phyloP scores from a whole-genome alignment of 2,329 filamentous ascomycete species.

The Sclerotinia glacialis region DNA sequence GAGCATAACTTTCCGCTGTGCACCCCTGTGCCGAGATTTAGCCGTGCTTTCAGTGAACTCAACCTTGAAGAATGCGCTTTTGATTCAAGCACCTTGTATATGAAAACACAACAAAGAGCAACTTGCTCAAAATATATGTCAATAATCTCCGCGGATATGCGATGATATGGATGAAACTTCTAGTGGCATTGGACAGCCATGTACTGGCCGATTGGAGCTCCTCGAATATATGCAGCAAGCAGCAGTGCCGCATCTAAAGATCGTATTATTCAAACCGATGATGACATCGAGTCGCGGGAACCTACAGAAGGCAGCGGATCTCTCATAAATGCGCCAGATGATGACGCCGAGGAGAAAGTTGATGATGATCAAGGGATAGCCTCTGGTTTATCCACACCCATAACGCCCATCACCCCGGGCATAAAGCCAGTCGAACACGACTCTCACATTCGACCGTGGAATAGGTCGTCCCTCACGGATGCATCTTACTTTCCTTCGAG shows the following conservation, averaged over 20 bases:
- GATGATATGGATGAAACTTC: slow-evolving; percentile 39
- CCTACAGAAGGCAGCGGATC: slow-evolving; percentile 41
- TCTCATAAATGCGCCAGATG: slow-evolving; percentile 34
- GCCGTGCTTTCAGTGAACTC: slow-evolving; percentile 4
- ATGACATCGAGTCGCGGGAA: slow-evolving; percentile 52
- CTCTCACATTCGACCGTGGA: slow-evolving; percentile 36
- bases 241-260: slow-evolving; percentile 56
- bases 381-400: slow-evolving; percentile 45
- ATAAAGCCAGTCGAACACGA: slow-evolving; percentile 60
- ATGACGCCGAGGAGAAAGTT: slow-evolving; percentile 30
- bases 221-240: slow-evolving; percentile 76
- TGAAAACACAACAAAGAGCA: slow-evolving; percentile 21
- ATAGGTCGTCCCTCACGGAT: slow-evolving; percentile 26
- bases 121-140: slow-evolving; percentile 24
- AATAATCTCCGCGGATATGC: slow-evolving; percentile 37
- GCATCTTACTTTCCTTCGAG: slow-evolving; percentile 22
- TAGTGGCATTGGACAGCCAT: slow-evolving; percentile 51
- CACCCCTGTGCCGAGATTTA: slow-evolving; percentile 2
- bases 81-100: background rate
- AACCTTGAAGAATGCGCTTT: background rate
- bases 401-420: slow-evolving; percentile 55
- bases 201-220: slow-evolving; percentile 90
- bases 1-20: no score
- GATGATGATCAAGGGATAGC: slow-evolving; percentile 32
- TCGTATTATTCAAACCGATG: slow-evolving; percentile 54